phyloP scores from a whole-genome alignment of 2,329 filamentous ascomycete genomes.

The Coleophoma cylindrospora region DNA sequence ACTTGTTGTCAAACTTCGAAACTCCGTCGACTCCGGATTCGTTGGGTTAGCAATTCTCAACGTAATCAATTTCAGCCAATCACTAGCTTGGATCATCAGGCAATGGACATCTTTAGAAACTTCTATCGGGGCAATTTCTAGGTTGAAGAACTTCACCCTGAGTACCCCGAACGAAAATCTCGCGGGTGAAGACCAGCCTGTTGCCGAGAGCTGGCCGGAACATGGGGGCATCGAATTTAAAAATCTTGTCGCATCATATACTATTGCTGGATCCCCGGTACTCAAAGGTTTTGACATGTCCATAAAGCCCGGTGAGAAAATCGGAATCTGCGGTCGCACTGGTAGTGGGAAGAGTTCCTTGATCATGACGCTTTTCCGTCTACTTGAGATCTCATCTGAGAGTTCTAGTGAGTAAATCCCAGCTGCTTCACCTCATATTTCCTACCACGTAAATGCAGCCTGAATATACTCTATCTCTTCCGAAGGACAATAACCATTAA shows the following conservation, averaged over 20 bases:
- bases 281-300: slow-evolving; percentile 32
- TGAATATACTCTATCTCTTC: too few relatives aligned
- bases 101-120: slow-evolving; percentile 23
- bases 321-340: slow-evolving; percentile 45
- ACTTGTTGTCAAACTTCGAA: slow-evolving; percentile 27
- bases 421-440: too few relatives aligned
- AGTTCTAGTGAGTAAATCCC: slow-evolving; percentile 1
- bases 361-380: slow-evolving; percentile 39
- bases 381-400: slow-evolving; percentile 38
- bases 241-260: slow-evolving; percentile 25
- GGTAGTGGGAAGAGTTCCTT: slow-evolving; percentile 49
- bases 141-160: slow-evolving; percentile 12
- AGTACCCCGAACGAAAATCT: slow-evolving; percentile 13
- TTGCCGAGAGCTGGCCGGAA: slow-evolving; percentile 16
- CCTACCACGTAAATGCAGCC: too few relatives aligned
- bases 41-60: slow-evolving; percentile 26
- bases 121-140: slow-evolving; percentile 19
- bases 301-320: slow-evolving; percentile 53
- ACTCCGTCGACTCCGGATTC: slow-evolving; percentile 18
- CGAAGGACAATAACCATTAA: too few relatives aligned
- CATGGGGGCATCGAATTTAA: slow-evolving; percentile 27
- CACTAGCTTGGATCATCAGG: slow-evolving; percentile 14
- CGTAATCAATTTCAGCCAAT: slow-evolving; percentile 20
- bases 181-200: slow-evolving; percentile 5
- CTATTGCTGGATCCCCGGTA: slow-evolving; percentile 12